Evolutionary conservation across 352 stramenopile genomes (phyloP).

Genomic region (Albugo candida): DNA sequence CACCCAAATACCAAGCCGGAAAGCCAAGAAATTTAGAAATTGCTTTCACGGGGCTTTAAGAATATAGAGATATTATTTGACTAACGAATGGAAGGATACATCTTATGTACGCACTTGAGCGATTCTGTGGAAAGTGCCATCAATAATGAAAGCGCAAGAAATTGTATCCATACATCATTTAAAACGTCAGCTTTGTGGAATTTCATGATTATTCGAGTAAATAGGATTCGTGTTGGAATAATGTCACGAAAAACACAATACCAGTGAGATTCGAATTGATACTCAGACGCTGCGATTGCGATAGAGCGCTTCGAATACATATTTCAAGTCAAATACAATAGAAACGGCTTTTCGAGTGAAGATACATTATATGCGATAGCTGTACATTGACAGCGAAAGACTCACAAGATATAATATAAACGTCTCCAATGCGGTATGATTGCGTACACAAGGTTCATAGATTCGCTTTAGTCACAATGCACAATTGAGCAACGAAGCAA

Average conservation of each 20-base stretch:
- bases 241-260: neutral
- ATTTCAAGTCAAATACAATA: too few relatives aligned
- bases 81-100: neutral
- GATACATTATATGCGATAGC: too few relatives aligned
- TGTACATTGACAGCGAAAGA: too few relatives aligned
- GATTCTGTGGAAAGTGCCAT: conserved; percentile 70
- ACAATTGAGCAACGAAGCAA: too few relatives aligned
- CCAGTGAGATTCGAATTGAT: neutral
- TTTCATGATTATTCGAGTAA: conserved; percentile 21
- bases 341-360: too few relatives aligned
- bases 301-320: too few relatives aligned
- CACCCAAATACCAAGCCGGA: conserved; percentile 47
- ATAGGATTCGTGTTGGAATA: neutral
- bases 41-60: conserved; percentile 51
- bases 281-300: neutral
- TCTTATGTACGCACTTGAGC: conserved; percentile 45
- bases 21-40: conserved; percentile 49
- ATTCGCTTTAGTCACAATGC: too few relatives aligned
- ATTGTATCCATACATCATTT: conserved; percentile 69
- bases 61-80: neutral
- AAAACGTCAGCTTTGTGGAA: conserved; percentile 51
- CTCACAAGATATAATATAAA: too few relatives aligned
- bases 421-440: too few relatives aligned
- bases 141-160: conserved; percentile 46
- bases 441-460: too few relatives aligned